A percentile compares a stretch with the other conserved stretches of the same genome.
Evolutionary conservation across 805 yeast species (phyloP).

Genomic region (Sugiyamaella valdiviana): DNA sequence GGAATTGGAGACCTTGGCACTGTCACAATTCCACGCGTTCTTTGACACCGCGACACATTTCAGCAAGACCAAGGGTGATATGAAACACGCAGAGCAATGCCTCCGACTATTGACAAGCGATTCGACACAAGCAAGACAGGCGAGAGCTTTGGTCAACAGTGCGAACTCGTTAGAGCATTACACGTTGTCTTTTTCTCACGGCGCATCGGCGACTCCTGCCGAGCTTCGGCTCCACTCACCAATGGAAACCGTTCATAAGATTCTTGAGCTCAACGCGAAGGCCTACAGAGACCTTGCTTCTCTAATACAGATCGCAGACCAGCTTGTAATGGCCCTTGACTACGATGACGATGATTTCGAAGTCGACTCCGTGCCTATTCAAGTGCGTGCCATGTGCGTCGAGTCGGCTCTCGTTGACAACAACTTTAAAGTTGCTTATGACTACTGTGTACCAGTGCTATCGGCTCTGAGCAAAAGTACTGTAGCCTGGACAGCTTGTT

Average conservation of each 20-base stretch:
- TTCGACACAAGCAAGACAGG: conserved; percentile 15
- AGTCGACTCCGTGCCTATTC: conserved; percentile 11
- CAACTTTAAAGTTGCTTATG: conserved; percentile 56
- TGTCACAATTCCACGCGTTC: conserved; percentile 36
- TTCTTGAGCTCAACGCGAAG: conserved; percentile 28
- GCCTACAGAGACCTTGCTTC: conserved; percentile 27
- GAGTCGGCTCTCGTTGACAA: conserved; percentile 59
- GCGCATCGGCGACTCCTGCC: conserved; percentile 25
- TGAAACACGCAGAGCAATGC: conserved; percentile 34
- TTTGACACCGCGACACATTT: conserved; percentile 42
- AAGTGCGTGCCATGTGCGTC: conserved; percentile 42
- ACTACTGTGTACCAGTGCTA: conserved; percentile 25
- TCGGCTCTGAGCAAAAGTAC: conserved; percentile 14
- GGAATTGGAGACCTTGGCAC: conserved; percentile 7
- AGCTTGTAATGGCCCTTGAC: conserved; percentile 8
- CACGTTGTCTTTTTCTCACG: conserved; percentile 26
- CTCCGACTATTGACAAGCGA: conserved; percentile 18
- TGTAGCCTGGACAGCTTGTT: conserved; percentile 60
- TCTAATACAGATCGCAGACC: conserved; percentile 18
- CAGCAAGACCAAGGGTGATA: conserved; percentile 34
- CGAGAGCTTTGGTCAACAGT: conserved; percentile 24
- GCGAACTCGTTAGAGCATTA: conserved; percentile 26
- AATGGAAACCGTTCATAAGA: conserved; percentile 23
- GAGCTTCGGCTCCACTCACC: conserved; percentile 24
- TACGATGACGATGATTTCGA: conserved; percentile 5